Evolutionary conservation across 192 early-diverging fungal genomes (phyloP), one percentile per base, ranked within the genome.

Genomic region (Irineochytrium annulatum): DNA sequence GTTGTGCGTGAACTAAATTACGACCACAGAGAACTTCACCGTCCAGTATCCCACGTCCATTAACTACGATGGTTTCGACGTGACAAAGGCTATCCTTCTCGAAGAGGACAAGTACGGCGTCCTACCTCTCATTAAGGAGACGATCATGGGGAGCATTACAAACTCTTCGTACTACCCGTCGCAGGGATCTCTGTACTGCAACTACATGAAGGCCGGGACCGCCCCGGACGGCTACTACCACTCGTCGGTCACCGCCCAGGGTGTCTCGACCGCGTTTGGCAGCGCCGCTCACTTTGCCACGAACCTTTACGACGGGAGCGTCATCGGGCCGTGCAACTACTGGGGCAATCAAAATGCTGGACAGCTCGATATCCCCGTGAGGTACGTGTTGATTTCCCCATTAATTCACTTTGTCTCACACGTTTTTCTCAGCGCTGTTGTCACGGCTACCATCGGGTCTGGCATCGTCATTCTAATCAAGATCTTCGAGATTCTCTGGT

Each of bases 181-280:
- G 8, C 60, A 62, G 20, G 60, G 60, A 16, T 48, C 49, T 13
- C 22, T 28, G n/a, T 62, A 53, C 20, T 62, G 60, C 29, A 54
- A 62, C 30, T 8, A 41, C 6, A 14, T 62, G 17, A 26, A n/a
- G 14, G 49, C 52, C 24, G 60, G 60, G 6, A 62, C 60, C 17
- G 17, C n/a, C n/a, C 60, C 60, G 13, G 60, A 62, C 30, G 60
- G 60, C 24, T 62, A 39, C 30, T 62, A 62, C 33, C 51, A 62
- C 35, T 53, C 60, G 6, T 11, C 34, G 1, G 14, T 14, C 1
- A 62, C 51, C 8, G 52, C 24, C 31, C 48, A 52, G 5, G 60
- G 60, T 8, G 51, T 62, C 14, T 30, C 60, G 5, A 41, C 37
- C 13, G 60, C n/a, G n/a, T n/a, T n/a, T n/a, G n/a, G n/a, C n/a